Evolutionary conservation across 2,329 filamentous ascomycete genomes (phyloP), one percentile per base, ranked within the genome.

Genomic region (Simplicillium sp.): DNA sequence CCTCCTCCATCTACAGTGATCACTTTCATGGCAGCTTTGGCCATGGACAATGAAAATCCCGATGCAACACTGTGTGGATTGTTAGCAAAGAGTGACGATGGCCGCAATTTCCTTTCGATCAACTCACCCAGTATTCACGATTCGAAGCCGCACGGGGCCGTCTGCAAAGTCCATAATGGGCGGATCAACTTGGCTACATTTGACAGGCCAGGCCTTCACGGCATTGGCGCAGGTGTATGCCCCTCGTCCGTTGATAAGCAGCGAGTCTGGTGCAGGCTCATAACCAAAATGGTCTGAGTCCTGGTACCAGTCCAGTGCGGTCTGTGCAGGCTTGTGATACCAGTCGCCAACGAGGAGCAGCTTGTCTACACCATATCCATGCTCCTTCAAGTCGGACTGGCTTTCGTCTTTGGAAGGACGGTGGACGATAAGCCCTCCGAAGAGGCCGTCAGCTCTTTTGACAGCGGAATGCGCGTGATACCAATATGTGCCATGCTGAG

Each of bases 1-100:
- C 42, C 18, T 11, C 47, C 50, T 3, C 50, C 50, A 29, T 52
- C 50, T 13, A 52, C 46, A 4, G 46, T 42, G 12, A 52, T 44
- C 25, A 48, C 35, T 25, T 40, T 38, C 42, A 52, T 44, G 7
- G 20, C 34, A 38, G 9, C 40, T 47, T 14, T 43, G 40, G 9
- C 14, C 12, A 11, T 11, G 11, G 18, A 20, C 16, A n/a, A 8
- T 12, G 17, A 25, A 31, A 12, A 31, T 29, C 8, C 16, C 13
- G 18, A 38, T n/a, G 29, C 7, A 4, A 7, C 20, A 25, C 20
- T 25, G 20, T 5, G 20, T 25, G 20, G 9, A 25, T 25, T 25
- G 20, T 25, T 25, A 25, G 20, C 9, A 9, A n/a, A 25, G 6
- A 25, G 20, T 25, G 20, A 9, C 9, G 20, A 5, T 25, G 20